These are phyloP conservation scores for Tinospora cordifolia DNA, from an alignment of 164 flowering plant species.

Conservation along the genomic window DNA sequence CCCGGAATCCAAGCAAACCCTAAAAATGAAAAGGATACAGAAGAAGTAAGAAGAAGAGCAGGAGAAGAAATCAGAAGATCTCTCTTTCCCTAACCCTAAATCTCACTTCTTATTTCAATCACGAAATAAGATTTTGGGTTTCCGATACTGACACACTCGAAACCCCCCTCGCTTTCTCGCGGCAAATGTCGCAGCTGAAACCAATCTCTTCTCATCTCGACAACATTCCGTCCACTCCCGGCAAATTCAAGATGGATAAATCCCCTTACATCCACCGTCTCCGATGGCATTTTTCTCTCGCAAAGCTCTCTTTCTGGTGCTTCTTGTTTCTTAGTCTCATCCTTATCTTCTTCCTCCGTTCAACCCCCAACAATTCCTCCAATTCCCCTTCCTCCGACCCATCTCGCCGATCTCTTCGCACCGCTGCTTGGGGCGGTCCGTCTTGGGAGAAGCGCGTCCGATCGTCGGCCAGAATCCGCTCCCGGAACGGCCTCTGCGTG, in stretches of 20 bases:
- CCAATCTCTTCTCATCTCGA: constrained; percentile 46
- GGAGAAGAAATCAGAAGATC: not conserved
- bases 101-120: not conserved
- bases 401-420: constrained; percentile 40
- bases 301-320: constrained; percentile 66
- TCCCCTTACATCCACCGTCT: constrained; percentile 41
- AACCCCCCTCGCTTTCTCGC: not conserved
- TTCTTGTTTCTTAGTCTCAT: constrained; percentile 45
- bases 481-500: constrained; percentile 53
- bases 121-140: too few species aligned
- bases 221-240: constrained; percentile 75
- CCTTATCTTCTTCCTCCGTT: constrained; percentile 53
- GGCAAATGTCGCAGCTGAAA: constrained; percentile 40
- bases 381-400: constrained; percentile 34
- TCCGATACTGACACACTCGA: too few species aligned
- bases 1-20: constrained; percentile 3
- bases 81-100: constrained; percentile 9
- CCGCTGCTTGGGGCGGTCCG: constrained; percentile 52
- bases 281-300: constrained; percentile 48
- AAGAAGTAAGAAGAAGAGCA: not conserved
- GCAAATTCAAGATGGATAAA: constrained; percentile 92
- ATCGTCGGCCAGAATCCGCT: constrained; percentile 53
- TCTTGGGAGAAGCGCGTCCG: constrained; percentile 68
- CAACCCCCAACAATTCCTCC: constrained; percentile 31
- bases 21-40: not conserved